phyloP scores from a whole-genome alignment of 495 filamentous ascomycete species.

The Pseudoneurospora amorphoporcata region DNA sequence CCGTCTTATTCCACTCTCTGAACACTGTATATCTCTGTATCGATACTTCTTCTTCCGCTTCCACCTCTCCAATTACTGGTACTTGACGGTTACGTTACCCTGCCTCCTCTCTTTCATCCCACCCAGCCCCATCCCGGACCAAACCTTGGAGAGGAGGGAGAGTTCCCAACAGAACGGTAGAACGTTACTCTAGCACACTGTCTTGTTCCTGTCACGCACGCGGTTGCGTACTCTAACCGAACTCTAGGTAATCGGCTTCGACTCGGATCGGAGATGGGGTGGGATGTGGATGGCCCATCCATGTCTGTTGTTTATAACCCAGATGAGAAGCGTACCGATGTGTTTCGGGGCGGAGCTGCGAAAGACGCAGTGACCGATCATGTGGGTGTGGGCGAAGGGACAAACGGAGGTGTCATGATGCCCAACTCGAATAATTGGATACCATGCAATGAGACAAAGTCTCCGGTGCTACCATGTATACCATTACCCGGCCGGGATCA shows the following conservation, averaged over 20 bases:
- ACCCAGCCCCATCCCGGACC: background rate
- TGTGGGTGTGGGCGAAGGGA: too few relatives aligned
- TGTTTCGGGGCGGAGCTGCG: background rate
- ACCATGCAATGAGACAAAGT: background rate
- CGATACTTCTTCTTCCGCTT: background rate
- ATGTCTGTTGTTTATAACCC: background rate
- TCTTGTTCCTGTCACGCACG: background rate
- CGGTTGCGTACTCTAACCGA: background rate
- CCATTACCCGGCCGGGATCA: background rate
- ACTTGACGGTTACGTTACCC: background rate
- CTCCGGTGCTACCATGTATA: background rate
- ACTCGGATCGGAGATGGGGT: background rate
- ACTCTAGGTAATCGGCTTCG: background rate
- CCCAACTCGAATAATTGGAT: background rate
- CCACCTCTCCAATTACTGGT: background rate
- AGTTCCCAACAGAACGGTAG: background rate
- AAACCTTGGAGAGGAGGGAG: background rate
- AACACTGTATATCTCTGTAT: background rate
- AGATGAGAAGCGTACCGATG: background rate
- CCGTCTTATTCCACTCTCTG: background rate
- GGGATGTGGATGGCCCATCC: background rate
- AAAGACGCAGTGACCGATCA: background rate
- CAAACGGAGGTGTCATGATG: background rate
- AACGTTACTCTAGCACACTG: background rate
- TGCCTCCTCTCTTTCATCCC: background rate